phyloP scores from a whole-genome alignment of 2,329 filamentous ascomycete genomes.

The Colletotrichum sp. region DNA sequence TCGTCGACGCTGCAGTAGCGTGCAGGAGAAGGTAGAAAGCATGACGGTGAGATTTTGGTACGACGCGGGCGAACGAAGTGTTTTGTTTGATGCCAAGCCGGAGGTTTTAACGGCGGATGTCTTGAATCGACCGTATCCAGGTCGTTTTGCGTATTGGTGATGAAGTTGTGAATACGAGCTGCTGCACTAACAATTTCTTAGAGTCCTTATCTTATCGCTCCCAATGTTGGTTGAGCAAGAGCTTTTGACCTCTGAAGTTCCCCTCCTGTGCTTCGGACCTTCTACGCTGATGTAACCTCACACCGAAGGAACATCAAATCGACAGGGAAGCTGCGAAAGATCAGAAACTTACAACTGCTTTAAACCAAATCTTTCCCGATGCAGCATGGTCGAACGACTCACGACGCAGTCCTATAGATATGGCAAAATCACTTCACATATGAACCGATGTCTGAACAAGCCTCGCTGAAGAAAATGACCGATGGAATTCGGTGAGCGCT shows the following conservation, averaged over 20 bases:
- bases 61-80: neutral
- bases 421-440: neutral
- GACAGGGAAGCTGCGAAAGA: neutral
- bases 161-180: neutral
- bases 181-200: neutral
- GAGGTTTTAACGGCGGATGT: neutral
- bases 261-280: neutral
- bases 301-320: fast-evolving
- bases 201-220: neutral
- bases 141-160: neutral
- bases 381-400: neutral
- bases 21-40: neutral
- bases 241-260: no score
- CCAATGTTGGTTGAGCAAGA: neutral
- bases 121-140: neutral
- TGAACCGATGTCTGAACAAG: fast-evolving
- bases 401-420: fast-evolving
- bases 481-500: neutral
- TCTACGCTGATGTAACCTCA: neutral
- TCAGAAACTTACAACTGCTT: neutral
- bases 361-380: neutral
- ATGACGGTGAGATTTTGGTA: neutral
- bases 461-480: fast-evolving
- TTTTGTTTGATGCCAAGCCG: neutral
- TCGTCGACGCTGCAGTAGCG: neutral